Evolutionary conservation across 495 filamentous ascomycete genomes (phyloP).

Genomic region (Xanthoparmelia taractica): DNA sequence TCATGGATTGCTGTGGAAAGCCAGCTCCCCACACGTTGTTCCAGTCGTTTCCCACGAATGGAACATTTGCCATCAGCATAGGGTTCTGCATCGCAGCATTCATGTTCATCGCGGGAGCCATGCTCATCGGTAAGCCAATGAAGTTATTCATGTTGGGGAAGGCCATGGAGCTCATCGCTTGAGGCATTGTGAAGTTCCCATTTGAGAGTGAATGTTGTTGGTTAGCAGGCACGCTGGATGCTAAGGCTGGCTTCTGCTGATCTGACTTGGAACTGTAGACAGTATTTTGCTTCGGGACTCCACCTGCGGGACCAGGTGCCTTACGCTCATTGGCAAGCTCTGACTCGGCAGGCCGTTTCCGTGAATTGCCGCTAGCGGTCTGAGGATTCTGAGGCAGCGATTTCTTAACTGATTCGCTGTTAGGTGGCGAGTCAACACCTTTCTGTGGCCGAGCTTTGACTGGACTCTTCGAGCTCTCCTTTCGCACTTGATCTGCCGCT

Average conservation of each 20-base stretch:
- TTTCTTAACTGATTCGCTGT: slow-evolving; percentile 11
- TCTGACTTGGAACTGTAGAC: slow-evolving; percentile 28
- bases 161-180: slow-evolving; percentile 31
- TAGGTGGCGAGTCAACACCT: slow-evolving; percentile 7
- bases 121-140: slow-evolving; percentile 34
- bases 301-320: slow-evolving; percentile 39
- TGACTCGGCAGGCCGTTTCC: slow-evolving; percentile 63
- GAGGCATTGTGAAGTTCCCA: slow-evolving; percentile 15
- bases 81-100: slow-evolving; percentile 46
- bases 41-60: slow-evolving; percentile 22
- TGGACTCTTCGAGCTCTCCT: slow-evolving; percentile 54
- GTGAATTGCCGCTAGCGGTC: background rate
- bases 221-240: slow-evolving; percentile 5
- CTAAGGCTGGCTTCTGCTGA: slow-evolving; percentile 16
- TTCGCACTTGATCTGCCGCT: slow-evolving; percentile 50
- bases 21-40: slow-evolving; percentile 18
- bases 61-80: slow-evolving; percentile 37
- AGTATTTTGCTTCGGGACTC: slow-evolving; percentile 22
- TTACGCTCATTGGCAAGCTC: slow-evolving; percentile 56
- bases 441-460: slow-evolving; percentile 36
- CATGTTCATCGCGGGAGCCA: slow-evolving; percentile 32
- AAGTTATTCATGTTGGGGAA: slow-evolving; percentile 39
- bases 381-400: slow-evolving; percentile 19
- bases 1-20: slow-evolving; percentile 18
- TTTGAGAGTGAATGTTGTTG: slow-evolving; percentile 10